phyloP scores from a whole-genome alignment of 2,329 filamentous ascomycete genomes.

The Monilinia polystroma region DNA sequence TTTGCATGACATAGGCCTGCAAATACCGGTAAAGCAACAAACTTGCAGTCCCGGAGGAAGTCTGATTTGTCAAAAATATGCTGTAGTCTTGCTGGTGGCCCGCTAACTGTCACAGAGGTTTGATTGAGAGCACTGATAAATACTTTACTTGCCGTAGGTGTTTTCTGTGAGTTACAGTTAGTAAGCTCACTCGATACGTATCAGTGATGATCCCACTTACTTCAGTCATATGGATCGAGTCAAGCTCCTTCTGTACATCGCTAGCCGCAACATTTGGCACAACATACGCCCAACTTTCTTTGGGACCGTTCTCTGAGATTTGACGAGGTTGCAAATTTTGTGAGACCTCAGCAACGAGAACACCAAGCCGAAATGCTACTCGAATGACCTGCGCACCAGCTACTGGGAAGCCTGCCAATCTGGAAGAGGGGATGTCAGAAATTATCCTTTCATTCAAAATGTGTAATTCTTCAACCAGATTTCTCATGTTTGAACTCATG shows the following conservation, averaged over 20 bases:
- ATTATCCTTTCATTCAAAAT: neutral
- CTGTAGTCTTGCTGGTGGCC: constrained; percentile 8
- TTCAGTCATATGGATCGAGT: constrained; percentile 38
- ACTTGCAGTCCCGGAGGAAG: constrained; percentile 28
- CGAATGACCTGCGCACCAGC: constrained; percentile 46
- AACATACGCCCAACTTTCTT: constrained; percentile 47
- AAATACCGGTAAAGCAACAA: constrained; percentile 42
- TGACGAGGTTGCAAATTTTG: constrained; percentile 45
- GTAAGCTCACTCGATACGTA: neutral
- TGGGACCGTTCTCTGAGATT: constrained; percentile 21
- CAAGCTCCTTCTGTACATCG: constrained; percentile 44
- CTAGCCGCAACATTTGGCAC: constrained; percentile 40
- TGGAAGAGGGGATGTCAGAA: constrained; percentile 33
- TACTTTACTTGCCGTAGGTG: constrained; percentile 21
- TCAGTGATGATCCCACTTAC: neutral
- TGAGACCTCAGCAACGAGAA: constrained; percentile 47
- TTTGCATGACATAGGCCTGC: constrained; percentile 44
- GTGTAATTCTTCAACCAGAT: neutral
- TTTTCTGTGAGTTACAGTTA: neutral
- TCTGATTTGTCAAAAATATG: constrained; percentile 17
- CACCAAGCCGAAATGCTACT: constrained; percentile 48
- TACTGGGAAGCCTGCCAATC: constrained; percentile 43
- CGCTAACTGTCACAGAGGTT: neutral
- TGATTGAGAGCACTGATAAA: constrained; percentile 9
- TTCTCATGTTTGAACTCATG: neutral